These are phyloP conservation scores for Venturiaceae sp. DNA, from an alignment of 2,329 filamentous ascomycete species.

Conservation along the genomic window DNA sequence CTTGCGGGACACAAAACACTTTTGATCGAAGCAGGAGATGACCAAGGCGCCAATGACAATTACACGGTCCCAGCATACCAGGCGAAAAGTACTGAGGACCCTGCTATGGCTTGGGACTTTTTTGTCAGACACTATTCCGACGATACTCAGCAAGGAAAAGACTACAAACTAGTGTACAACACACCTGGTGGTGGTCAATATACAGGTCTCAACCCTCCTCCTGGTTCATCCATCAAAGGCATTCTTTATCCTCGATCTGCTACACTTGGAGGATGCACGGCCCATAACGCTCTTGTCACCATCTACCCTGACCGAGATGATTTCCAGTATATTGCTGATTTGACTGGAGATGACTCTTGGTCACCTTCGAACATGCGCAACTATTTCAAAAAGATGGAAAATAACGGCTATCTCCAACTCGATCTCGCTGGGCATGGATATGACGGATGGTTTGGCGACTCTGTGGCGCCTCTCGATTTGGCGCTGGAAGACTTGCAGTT, in stretches of 20 bases:
- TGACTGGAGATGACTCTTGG: constrained; percentile 18
- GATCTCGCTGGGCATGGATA: constrained; percentile 42
- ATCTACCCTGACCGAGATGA: constrained; percentile 14
- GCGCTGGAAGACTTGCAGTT: background rate
- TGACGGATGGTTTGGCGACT: constrained; percentile 41
- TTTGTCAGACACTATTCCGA: constrained; percentile 53
- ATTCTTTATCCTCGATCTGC: constrained; percentile 39
- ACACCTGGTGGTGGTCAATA: constrained; percentile 27
- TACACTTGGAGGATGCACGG: constrained; percentile 37
- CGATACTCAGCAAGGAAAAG: constrained; percentile 39
- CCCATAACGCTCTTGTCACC: constrained; percentile 14
- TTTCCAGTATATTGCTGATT: constrained; percentile 12
- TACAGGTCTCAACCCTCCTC: constrained; percentile 29
- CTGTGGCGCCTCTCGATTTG: background rate
- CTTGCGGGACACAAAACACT: constrained; percentile 49
- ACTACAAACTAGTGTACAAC: constrained; percentile 46
- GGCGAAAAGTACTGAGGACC: constrained; percentile 42
- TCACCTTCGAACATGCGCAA: constrained; percentile 46
- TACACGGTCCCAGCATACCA: constrained; percentile 44
- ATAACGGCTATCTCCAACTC: constrained; percentile 40
- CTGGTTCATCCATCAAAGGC: constrained; percentile 30
- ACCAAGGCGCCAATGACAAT: constrained; percentile 41
- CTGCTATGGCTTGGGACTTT: constrained; percentile 52
- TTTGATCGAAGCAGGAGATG: constrained; percentile 52
- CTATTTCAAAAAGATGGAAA: constrained; percentile 45